A percentile compares a stretch with the other conserved stretches of the same genome.
phyloP scores from a whole-genome alignment of 2,329 filamentous ascomycete genomes.

The Bipolaris sorokiniana region DNA sequence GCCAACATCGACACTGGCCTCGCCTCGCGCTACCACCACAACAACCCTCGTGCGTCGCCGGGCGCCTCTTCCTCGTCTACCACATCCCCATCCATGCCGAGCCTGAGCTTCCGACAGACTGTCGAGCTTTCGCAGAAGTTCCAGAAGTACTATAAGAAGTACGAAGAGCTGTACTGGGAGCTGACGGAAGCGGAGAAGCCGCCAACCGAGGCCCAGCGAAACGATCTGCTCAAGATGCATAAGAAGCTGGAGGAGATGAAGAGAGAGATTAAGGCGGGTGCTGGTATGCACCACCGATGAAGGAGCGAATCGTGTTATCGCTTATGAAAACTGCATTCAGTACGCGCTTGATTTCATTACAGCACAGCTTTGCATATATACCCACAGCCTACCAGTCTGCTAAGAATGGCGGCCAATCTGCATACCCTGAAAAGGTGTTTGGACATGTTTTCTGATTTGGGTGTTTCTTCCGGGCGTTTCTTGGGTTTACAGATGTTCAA shows the following conservation, averaged over 20 bases:
- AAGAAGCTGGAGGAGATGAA: conserved; percentile 62
- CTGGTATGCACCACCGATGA: conserved; percentile 37
- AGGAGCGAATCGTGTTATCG: conserved; percentile 2
- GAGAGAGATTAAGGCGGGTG: conserved; percentile 58
- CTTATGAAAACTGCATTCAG: conserved; percentile 13
- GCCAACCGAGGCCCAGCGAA: conserved; percentile 57
- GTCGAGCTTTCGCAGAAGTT: conserved; percentile 59
- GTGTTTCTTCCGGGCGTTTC: conserved; percentile 9
- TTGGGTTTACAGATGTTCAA: conserved; percentile 4
- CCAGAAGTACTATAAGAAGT: conserved; percentile 64
- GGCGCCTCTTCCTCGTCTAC: conserved; percentile 44
- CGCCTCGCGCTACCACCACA: conserved; percentile 44
- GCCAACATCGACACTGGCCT: conserved; percentile 43
- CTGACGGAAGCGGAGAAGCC: conserved; percentile 50
- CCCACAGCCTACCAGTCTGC: conserved; percentile 22
- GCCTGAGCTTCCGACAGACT: conserved; percentile 52
- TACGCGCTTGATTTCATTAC: conserved; percentile 18
- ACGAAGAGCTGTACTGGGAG: conserved; percentile 61
- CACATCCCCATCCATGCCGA: conserved; percentile 42
- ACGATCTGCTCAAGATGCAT: conserved; percentile 62
- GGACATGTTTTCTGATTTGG: conserved; percentile 7
- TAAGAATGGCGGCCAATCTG: conserved; percentile 21
- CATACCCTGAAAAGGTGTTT: conserved; percentile 29
- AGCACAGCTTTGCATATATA: conserved; percentile 29
- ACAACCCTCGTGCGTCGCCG: conserved; percentile 42